These are phyloP conservation scores for Thelonectria olida DNA, from an alignment of 2,329 filamentous ascomycete species.

Conservation along the genomic window DNA sequence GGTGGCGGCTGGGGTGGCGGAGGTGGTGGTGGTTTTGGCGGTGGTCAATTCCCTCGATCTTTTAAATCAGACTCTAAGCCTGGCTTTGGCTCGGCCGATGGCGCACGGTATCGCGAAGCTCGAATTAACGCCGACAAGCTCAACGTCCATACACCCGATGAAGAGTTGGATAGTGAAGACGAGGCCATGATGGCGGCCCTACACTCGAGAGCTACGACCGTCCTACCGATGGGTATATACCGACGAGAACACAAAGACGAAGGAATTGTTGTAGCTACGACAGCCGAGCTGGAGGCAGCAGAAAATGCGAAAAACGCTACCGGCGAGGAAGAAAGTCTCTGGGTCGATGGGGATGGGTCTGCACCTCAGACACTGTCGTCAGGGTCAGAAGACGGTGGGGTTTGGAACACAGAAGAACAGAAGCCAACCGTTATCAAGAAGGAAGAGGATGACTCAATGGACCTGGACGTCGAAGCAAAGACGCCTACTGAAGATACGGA, in stretches of 20 bases:
- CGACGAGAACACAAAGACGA: conserved; percentile 63
- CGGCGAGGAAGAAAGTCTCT: conserved; percentile 57
- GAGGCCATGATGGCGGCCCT: conserved; percentile 52
- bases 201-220: conserved; percentile 40
- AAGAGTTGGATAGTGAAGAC: conserved; percentile 57
- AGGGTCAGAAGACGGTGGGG: conserved; percentile 48
- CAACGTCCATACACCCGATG: conserved; percentile 53
- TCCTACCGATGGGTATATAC: conserved; percentile 66
- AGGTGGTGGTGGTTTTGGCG: conserved; percentile 39
- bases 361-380: conserved; percentile 34
- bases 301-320: conserved; percentile 50
- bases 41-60: conserved; percentile 39
- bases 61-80: conserved; percentile 48
- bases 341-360: conserved; percentile 50
- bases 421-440: conserved; percentile 53
- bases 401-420: conserved; percentile 55
- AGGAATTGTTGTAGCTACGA: conserved; percentile 63
- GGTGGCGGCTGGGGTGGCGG: conserved; percentile 41
- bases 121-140: conserved; percentile 67
- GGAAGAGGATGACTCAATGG: conserved; percentile 55
- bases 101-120: conserved; percentile 49
- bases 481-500: conserved; percentile 31
- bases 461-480: conserved; percentile 50
- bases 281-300: conserved; percentile 65
- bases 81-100: conserved; percentile 50